Evolutionary conservation across 2,329 filamentous ascomycete genomes (phyloP), one percentile per base, ranked within the genome.

Genomic region (Uncinocarpus reesii): DNA sequence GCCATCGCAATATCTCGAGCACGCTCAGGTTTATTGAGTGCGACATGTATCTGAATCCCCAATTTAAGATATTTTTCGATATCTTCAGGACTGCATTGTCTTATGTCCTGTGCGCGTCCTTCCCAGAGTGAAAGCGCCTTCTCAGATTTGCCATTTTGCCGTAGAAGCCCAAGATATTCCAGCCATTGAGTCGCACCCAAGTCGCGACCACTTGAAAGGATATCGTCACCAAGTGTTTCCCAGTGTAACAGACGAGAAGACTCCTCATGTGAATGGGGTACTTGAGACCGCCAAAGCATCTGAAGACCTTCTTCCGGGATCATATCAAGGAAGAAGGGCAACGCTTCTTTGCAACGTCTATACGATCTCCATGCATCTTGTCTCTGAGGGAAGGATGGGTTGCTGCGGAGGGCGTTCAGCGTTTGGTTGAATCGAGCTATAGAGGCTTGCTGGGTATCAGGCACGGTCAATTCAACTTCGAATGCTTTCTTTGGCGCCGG

Each of bases 91-190:
- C 66, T 61, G 48, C 62, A 58, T 48, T 62, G 56, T 3, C 76
- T 78, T 11, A 84, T 66, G 0, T 71, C 73, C 5, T 70, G 61
- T 32, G 77, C 73, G 37, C 73, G 73, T 42, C 75, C 71, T 60
- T 77, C 77, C 80, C 83, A 86, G 40, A 76, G 74, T 10, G 79
- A 74, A 20, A 83, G 63, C 0, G 82, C 83, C 54, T 77, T 73
- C 4, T 69, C 66, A 49, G 75, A 71, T 61, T 77, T 77, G 1
- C 80, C 82, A 34, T 76, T 73, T 4, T 80, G 69, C 54, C 84
- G 81, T 34, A 84, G 69, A 49, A 82, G 78, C 58, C 86, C 80
- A 26, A 88, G 79, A 26, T 80, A 80, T 23, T 82, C 66, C 15
- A 88, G 66, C 54, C 79, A 77, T 57, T 85, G 81, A 2, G 70